Base-by-base conservation (phyloP, 371 early-diverging fungal species). In the Apophysomyces ossiformis region DNA sequence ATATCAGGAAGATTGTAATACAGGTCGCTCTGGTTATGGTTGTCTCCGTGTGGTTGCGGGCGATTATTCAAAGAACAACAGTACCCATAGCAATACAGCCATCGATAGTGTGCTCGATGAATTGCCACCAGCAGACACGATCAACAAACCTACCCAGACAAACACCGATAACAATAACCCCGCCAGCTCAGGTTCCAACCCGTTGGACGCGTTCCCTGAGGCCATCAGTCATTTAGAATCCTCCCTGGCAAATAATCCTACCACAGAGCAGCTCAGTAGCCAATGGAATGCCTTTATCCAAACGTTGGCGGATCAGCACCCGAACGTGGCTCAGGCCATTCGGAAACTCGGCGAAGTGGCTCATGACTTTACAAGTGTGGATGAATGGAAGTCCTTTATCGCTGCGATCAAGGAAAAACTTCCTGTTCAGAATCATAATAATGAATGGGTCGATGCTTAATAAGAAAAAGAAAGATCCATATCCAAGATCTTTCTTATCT, bases 31-130 rank as follows among this genome's bases (percentile, higher is more conserved):
- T 0, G 71, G 70, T 35, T 67, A 76, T 4, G 85, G 85, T 11
- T 85, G 85, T 58, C 43, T 59, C 13, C 39, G 58, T 11, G 73
- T 83, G 36, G 58, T 85, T 18, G 73, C 78, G 6, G 83, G 82
- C 18, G 67, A 81, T 46, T 85, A 85, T 50, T 11, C 64, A 2
- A 38, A 32, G 39, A 44, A 9, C 64, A 57, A 38, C 64, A 11
- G 9, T 16, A 26, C 0, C 57, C 56, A 57, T 35, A 57, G 58
- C 64, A 57, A 57, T 4, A 43, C 43, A 26, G 57, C 43, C 1
- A 26, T 64, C 35, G 32, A 58, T 39, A 57, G 18, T 32, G 58
- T 44, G 26, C 32, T 57, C 11, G 38, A 43, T n/a, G 57, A 13
- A 15, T 15, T 50, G 13, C 21, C 60, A 54, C 61, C 58, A n/a